Evolutionary conservation across 768 basidiomycete genomes (phyloP).

Genomic region (Hygrophorus russula): DNA sequence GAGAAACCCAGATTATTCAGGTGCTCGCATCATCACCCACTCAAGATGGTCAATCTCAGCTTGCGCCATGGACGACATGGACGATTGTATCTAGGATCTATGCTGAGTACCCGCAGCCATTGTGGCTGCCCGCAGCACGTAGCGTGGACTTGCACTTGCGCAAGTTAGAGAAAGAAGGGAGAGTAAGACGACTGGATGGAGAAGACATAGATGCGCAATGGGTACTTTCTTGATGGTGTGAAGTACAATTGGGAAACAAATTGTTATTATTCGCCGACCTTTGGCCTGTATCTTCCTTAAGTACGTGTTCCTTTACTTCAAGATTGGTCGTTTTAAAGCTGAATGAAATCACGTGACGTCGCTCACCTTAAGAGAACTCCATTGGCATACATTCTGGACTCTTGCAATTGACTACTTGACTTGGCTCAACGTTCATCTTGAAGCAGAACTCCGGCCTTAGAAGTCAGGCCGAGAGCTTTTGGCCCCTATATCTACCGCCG

Average conservation of each 20-base stretch:
- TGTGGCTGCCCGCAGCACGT: conserved; percentile 66
- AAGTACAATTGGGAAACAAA: background rate
- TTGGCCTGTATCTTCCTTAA: background rate
- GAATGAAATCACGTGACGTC: no score
- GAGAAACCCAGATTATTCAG: conserved; percentile 69
- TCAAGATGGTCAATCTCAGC: background rate
- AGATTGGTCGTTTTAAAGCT: no score
- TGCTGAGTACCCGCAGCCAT: conserved; percentile 51
- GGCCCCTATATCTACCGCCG: background rate
- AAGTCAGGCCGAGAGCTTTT: background rate
- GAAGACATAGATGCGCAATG: conserved; percentile 41
- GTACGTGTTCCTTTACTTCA: no score
- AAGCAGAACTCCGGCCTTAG: no score
- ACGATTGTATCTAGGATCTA: conserved; percentile 59
- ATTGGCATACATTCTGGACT: no score
- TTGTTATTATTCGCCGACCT: background rate
- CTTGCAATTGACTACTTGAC: no score
- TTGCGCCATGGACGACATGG: conserved; percentile 46
- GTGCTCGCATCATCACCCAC: conserved; percentile 29
- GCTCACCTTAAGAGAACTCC: no score
- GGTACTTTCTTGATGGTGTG: conserved; percentile 17
- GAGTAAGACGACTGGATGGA: conserved; percentile 39
- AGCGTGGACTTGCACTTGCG: conserved; percentile 59
- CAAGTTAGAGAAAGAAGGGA: conserved; percentile 60
- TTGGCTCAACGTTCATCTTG: no score